A percentile compares a stretch with the other conserved stretches of the same genome.
phyloP scores from a whole-genome alignment of 768 basidiomycete genomes.

The Cubamyces lactineus region DNA sequence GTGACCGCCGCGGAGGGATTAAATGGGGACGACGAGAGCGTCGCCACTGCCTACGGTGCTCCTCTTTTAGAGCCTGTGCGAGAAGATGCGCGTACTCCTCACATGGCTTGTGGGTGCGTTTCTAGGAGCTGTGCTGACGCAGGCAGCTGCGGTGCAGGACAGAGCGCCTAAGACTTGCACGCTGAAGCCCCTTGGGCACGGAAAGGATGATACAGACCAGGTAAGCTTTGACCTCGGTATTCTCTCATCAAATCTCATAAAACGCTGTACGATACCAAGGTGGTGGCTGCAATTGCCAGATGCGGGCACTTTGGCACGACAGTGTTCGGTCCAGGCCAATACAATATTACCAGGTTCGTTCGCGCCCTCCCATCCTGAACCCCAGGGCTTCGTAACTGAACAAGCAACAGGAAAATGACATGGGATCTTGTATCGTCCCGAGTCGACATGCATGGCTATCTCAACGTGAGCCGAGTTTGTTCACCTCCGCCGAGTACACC shows the following conservation, averaged over 20 bases:
- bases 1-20: neutral
- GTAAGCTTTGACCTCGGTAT: neutral
- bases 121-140: neutral
- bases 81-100: neutral
- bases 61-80: neutral
- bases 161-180: constrained; percentile 18
- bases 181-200: constrained; percentile 28
- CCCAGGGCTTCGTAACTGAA: neutral
- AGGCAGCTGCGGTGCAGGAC: neutral
- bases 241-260: neutral
- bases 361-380: no score
- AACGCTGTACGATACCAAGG: constrained; percentile 33
- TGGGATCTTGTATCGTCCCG: constrained; percentile 51
- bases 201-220: constrained; percentile 34
- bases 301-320: constrained; percentile 54
- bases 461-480: constrained; percentile 40
- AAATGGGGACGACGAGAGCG: neutral
- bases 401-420: constrained; percentile 50
- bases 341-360: constrained; percentile 55
- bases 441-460: constrained; percentile 47
- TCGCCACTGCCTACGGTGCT: neutral
- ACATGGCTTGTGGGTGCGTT: neutral
- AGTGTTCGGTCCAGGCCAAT: constrained; percentile 47
- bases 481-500: neutral
- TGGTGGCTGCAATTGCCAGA: constrained; percentile 50